Evolutionary conservation across 768 basidiomycete species (phyloP).

Genomic region (Cantharellus anzutake): DNA sequence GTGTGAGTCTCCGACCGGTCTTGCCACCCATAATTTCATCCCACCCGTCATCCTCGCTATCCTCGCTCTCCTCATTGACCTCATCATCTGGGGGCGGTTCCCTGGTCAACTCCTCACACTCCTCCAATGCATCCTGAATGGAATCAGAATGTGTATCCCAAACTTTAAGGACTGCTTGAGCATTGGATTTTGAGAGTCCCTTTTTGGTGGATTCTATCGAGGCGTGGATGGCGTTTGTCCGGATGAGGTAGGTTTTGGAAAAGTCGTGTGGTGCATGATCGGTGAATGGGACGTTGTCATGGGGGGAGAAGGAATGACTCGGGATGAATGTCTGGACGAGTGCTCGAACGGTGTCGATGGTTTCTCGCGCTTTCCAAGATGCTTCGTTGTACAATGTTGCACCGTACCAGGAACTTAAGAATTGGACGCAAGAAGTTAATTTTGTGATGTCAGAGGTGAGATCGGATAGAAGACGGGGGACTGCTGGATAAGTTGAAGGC

Average conservation of each 20-base stretch:
- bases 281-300: too few relatives aligned
- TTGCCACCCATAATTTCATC: constrained; percentile 1
- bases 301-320: too few relatives aligned
- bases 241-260: constrained; percentile 5
- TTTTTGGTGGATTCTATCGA: constrained; percentile 5
- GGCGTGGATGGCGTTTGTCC: constrained; percentile 3
- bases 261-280: background rate
- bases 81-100: background rate
- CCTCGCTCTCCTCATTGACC: background rate
- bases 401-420: constrained; percentile 1
- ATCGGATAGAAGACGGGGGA: constrained; percentile 4
- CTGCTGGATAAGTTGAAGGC: constrained; percentile 4
- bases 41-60: constrained; percentile 1
- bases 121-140: constrained; percentile 7
- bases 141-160: constrained; percentile 6
- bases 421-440: constrained; percentile 3
- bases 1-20: background rate
- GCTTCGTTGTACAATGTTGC: constrained; percentile 5
- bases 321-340: background rate
- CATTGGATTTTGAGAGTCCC: constrained; percentile 4
- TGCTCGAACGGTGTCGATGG: constrained; percentile 6
- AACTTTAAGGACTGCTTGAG: constrained; percentile 3
- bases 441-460: constrained; percentile 3
- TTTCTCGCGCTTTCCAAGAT: constrained; percentile 9
- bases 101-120: constrained; percentile 7